Base-by-base conservation (phyloP, 164 flowering plant genomes). In the Vitis riparia region DNA sequence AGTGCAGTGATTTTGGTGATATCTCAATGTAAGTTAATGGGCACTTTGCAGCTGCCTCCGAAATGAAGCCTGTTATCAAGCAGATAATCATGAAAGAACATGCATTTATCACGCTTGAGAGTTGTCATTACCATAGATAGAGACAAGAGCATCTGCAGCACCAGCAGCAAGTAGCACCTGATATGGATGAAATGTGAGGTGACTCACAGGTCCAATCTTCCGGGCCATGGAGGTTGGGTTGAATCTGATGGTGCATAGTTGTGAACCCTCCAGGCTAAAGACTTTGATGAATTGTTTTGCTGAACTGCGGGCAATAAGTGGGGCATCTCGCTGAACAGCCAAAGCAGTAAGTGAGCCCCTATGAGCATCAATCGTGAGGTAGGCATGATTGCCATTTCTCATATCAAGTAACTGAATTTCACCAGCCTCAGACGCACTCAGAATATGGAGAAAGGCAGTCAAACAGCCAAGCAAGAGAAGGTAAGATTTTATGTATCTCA, bases 391-490 rank as follows among this genome's bases (percentile, higher is more conserved):
- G 6, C 55, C 48, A 58, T 74, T 83, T 87, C 97, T 91, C 64
- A 93, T 75, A 80, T 96, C 99, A 9, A 93, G 86, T 78, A 96
- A 91, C 75, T 90, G 86, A 19, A 96, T 89, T 56, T 96, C 93
- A 29, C 99, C 98, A 67, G 98, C 97, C 70, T 89, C 97, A 58
- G 95, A 89, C 51, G 99, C 99, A 78, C 98, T 93, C 30, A 96
- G 86, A 74, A 89, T 77, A 91, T 89, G 83, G 9, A 57, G 50
- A 14, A 27, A 47, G 37, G 55, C 48, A 29, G 1, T 0, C 51
- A 51, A 65, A 62, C 51, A 71, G n/a, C 16, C 32, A 23, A 27
- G 37, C 19, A 17, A 62, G 48, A 14, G 6, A 37, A 37, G 44
- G 5, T 5, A 37, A 37, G 27, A 23, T 23, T 23, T 23, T 23